Evolutionary conservation across 495 filamentous ascomycete species (phyloP).

Genomic region (Neurospora tetrasperma): DNA sequence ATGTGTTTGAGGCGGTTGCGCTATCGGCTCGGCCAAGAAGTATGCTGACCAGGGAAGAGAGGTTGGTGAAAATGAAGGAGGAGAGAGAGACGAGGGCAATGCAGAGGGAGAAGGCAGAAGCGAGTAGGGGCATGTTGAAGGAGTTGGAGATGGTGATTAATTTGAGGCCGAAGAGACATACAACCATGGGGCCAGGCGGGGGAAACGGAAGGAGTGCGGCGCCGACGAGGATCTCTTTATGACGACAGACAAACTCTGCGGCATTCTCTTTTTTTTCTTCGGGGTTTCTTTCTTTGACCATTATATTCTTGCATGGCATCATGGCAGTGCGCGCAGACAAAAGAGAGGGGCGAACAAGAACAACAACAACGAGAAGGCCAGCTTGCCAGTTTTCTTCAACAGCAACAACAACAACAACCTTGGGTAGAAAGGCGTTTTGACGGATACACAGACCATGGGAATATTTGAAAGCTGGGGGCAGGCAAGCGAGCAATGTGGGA

Average conservation of each 20-base stretch:
- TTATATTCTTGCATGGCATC: not conserved
- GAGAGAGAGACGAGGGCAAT: slow-evolving; percentile 63
- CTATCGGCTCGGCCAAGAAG: slow-evolving; percentile 60
- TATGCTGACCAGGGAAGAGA: slow-evolving; percentile 73
- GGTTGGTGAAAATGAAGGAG: slow-evolving; percentile 79
- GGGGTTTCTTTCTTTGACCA: not conserved
- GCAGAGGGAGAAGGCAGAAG: slow-evolving; percentile 59
- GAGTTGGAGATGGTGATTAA: slow-evolving; percentile 86
- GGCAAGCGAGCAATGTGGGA: not conserved
- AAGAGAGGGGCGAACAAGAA: not conserved
- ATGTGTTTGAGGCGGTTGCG: slow-evolving; percentile 85
- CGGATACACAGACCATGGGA: not conserved
- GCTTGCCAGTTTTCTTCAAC: not conserved
- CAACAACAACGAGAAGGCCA: not conserved
- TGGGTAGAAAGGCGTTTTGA: not conserved
- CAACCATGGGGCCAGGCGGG: not conserved
- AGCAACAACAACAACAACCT: not conserved
- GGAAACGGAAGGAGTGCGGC: slow-evolving; percentile 6
- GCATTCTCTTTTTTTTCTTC: not conserved
- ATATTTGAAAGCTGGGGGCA: not conserved
- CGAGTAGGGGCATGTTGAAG: slow-evolving; percentile 77
- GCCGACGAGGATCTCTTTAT: slow-evolving; percentile 24
- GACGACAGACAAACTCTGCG: slow-evolving; percentile 12
- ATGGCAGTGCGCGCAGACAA: not conserved
- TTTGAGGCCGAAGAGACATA: slow-evolving; percentile 46